Base-by-base conservation (phyloP, 75 land plant species). In the Pinus albicaulis region DNA sequence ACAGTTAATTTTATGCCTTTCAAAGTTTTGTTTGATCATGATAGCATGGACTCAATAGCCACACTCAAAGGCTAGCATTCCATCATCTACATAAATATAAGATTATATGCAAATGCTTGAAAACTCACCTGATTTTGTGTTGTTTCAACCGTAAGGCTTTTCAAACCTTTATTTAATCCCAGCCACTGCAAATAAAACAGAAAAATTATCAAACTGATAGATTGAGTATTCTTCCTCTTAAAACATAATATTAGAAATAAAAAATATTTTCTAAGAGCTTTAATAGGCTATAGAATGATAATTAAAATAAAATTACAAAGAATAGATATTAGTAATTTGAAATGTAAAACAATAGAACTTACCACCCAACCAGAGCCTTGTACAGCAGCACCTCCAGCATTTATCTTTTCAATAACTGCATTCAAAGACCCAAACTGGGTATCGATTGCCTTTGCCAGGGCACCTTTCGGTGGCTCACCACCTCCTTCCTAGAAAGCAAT, bases 291-390 rank as follows among this genome's bases (percentile, higher is more conserved):
- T n/a, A 12, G 75, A 58, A 17, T 58, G 71, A 53, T 2, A 53
- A 24, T 19, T 15, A 12, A n/a, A 44, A 68, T 38, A 8, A 6
- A 63, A 77, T 72, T 61, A 55, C 25, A 53, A 24, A 58, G 34
- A 71, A 58, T 41, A 17, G 25, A 24, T 17, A 68, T 25, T 5
- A 22, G 11, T 59, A 8, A 52, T 19, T 14, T 55, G 56, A 73
- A 75, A 58, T 28, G 34, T 34, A 74, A 74, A 31, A 53, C 59
- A 16, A 20, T 17, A 8, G 31, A 59, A 81, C 92, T 63, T 80
- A 96, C 99, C 93, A 96, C 99, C 99, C 99, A 96, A 75, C 99
- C 98, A 76, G 98, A 96, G 41, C 99, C 99, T 66, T 93, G 97
- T n/a, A 93, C 48, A 75, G 95, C 99, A 87, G 95, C 93, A 82